These are phyloP conservation scores for Neurospora sublineolata DNA, from an alignment of 495 filamentous ascomycete species.

Conservation along the genomic window DNA sequence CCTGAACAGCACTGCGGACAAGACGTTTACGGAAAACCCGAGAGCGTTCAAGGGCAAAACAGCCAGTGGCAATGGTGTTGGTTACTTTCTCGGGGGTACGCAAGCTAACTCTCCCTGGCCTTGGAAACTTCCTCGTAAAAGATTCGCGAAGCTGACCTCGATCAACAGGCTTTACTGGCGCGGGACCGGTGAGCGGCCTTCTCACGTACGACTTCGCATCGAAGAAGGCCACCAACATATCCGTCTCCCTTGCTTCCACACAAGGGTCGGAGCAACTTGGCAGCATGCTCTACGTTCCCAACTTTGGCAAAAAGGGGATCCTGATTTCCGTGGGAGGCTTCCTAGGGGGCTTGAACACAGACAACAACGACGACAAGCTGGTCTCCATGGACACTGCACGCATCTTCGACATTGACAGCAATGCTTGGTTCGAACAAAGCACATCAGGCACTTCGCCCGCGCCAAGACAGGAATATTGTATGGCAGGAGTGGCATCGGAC, in stretches of 20 bases:
- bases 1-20: slow-evolving; percentile 12
- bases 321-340: slow-evolving; percentile 11
- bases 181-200: background rate
- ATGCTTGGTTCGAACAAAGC: slow-evolving; percentile 12
- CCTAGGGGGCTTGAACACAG: background rate
- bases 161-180: background rate
- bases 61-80: slow-evolving; percentile 10
- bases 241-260: background rate
- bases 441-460: slow-evolving; percentile 7
- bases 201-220: slow-evolving; percentile 9
- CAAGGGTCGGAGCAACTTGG: background rate
- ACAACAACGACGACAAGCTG: background rate
- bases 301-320: slow-evolving; percentile 13
- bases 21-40: slow-evolving; percentile 4
- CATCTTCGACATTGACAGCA: slow-evolving; percentile 6
- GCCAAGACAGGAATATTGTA: slow-evolving; percentile 11
- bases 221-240: background rate
- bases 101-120: background rate
- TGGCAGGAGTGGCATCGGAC: slow-evolving; percentile 13
- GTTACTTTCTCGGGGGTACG: slow-evolving; percentile 13
- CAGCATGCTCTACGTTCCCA: slow-evolving; percentile 11
- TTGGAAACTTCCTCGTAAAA: background rate
- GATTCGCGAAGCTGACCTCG: background rate
- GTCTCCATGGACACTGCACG: slow-evolving; percentile 7
- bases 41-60: slow-evolving; percentile 9